These are phyloP conservation scores for Epichloe festucae DNA, from an alignment of 2,329 filamentous ascomycete species.

Conservation along the genomic window DNA sequence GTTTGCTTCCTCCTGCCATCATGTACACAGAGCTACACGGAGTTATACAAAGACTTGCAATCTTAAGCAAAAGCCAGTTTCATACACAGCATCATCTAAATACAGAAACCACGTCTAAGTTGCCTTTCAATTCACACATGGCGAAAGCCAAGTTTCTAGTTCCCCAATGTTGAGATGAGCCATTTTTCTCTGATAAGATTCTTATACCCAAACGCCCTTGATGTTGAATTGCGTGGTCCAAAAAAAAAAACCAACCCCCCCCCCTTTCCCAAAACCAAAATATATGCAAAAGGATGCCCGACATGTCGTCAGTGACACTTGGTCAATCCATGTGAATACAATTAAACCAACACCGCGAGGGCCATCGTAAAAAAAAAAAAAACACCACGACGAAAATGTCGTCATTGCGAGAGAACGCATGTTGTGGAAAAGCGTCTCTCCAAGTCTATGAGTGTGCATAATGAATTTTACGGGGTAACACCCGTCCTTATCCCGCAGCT, in stretches of 20 bases:
- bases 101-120: no score
- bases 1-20: no score
- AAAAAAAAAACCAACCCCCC: background rate
- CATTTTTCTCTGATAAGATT: slow-evolving; percentile 3
- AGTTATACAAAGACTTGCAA: no score
- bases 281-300: background rate
- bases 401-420: background rate
- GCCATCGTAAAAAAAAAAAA: background rate
- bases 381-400: background rate
- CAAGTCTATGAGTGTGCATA: slow-evolving; percentile 1
- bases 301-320: no score
- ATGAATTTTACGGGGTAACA: background rate
- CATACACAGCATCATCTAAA: no score
- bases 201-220: slow-evolving; percentile 5
- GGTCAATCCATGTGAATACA: no score
- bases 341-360: background rate
- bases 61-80: no score
- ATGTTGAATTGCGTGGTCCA: slow-evolving; percentile 11
- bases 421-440: background rate
- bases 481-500: background rate
- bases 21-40: no score
- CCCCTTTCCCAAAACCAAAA: background rate
- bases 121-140: background rate
- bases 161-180: slow-evolving; percentile 14
- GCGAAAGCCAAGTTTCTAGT: background rate